These are phyloP conservation scores for Porcisia hertigi DNA, from an alignment of 208 protist genomes.

Conservation along the genomic window DNA sequence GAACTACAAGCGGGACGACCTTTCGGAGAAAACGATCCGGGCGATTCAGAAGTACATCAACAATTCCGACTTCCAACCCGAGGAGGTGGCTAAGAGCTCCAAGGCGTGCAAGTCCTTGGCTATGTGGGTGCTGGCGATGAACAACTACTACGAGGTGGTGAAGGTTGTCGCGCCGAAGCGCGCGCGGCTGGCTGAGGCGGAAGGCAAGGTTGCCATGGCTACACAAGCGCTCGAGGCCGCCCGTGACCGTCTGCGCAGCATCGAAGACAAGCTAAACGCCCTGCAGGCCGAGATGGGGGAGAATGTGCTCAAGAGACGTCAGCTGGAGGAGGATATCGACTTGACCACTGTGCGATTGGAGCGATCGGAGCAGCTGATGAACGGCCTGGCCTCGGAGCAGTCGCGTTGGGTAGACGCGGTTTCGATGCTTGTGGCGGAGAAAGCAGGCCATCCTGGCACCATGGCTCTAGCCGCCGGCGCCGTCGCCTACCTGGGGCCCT, in stretches of 20 bases:
- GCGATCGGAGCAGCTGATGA: constrained; percentile 91
- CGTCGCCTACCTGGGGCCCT: constrained; percentile 93
- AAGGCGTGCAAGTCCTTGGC: constrained; percentile 94
- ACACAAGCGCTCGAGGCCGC: constrained; percentile 71
- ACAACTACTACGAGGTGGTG: constrained; percentile 94
- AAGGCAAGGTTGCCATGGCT: constrained; percentile 83
- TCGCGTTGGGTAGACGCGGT: constrained; percentile 77
- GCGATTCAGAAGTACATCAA: constrained; percentile 94
- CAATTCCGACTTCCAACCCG: constrained; percentile 93
- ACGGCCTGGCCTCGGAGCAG: constrained; percentile 86
- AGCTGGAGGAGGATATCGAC: constrained; percentile 93
- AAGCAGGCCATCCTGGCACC: constrained; percentile 62
- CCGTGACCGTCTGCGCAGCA: constrained; percentile 64
- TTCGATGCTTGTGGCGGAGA: constrained; percentile 60
- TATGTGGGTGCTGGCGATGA: constrained; percentile 95
- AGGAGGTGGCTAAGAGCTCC: constrained; percentile 93
- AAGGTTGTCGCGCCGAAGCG: constrained; percentile 92
- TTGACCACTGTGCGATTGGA: constrained; percentile 87
- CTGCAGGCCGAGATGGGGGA: constrained; percentile 86
- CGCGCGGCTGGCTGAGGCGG: constrained; percentile 73
- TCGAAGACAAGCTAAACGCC: constrained; percentile 83
- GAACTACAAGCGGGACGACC: constrained; percentile 93
- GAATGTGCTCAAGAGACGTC: constrained; percentile 89
- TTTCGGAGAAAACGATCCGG: constrained; percentile 84
- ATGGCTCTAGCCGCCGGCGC: constrained; percentile 89